phyloP scores from a whole-genome alignment of 257 asterid species.

The Solanum peruvianum region DNA sequence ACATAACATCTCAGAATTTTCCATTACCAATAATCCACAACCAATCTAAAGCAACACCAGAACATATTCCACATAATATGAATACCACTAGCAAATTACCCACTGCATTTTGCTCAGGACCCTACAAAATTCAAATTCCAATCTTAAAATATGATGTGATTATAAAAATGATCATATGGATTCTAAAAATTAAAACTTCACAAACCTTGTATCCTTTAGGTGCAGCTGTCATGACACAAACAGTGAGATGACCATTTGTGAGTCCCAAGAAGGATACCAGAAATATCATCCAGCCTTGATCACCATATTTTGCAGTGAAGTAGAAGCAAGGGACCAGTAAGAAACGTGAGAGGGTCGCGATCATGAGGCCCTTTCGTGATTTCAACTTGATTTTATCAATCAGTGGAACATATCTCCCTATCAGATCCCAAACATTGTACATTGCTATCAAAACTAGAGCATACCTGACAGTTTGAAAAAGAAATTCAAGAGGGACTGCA shows the following conservation, averaged over 20 bases:
- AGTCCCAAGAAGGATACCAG: conserved; percentile 28
- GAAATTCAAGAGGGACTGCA: neutral
- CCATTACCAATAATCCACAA: conserved; percentile 28
- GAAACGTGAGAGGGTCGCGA: conserved; percentile 18
- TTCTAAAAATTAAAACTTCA: neutral
- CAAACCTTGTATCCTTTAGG: conserved; percentile 39
- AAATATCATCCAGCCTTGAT: conserved; percentile 40
- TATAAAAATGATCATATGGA: neutral
- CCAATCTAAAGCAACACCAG: conserved; percentile 28
- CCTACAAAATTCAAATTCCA: conserved; percentile 1
- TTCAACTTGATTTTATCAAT: conserved; percentile 8
- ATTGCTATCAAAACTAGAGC: conserved; percentile 19
- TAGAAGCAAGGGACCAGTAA: conserved; percentile 28
- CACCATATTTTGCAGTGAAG: conserved; percentile 33
- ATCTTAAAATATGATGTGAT: neutral
- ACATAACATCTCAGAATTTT: neutral
- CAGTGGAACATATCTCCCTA: conserved; percentile 21
- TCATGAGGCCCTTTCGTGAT: conserved; percentile 20
- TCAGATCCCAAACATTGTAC: conserved; percentile 21
- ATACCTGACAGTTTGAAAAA: conserved; percentile 11
- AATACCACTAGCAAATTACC: conserved; percentile 19
- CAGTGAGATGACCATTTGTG: conserved; percentile 31
- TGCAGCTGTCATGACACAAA: conserved; percentile 24
- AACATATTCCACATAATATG: conserved; percentile 16
- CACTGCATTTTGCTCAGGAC: conserved; percentile 30